Percentiles rank a stretch among this genome's conserved stretches.
Conservation (phyloP, 1,139 yeast species). For the Nakaseomyces uthaithaninus region DNA sequence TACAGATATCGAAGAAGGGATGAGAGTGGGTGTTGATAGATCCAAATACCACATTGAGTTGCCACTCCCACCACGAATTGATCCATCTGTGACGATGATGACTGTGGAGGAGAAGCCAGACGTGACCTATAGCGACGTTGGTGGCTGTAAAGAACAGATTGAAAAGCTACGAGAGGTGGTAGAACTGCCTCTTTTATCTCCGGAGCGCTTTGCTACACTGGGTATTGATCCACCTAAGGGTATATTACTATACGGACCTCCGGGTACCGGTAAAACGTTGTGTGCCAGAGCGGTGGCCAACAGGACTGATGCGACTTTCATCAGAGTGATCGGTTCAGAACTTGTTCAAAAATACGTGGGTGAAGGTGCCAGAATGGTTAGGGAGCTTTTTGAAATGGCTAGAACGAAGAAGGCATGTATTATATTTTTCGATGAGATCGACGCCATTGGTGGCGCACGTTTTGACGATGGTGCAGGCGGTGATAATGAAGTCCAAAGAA, state of each 20-base stretch:
- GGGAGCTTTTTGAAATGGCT: constrained; percentile 97
- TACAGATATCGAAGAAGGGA: constrained; percentile 97
- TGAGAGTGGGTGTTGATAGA: constrained; percentile 98
- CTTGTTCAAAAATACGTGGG: constrained; percentile 97
- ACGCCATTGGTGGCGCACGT: constrained; percentile 98
- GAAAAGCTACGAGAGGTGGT: constrained; percentile 96
- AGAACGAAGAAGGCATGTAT: constrained; percentile 96
- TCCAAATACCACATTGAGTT: constrained; percentile 93
- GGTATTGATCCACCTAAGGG: constrained; percentile 99
- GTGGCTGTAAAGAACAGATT: constrained; percentile 96
- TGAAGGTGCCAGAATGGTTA: constrained; percentile 98
- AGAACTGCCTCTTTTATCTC: constrained; percentile 86
- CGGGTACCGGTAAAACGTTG: constrained; percentile 96
- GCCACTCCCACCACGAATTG: constrained; percentile 95
- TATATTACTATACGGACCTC: constrained; percentile 90
- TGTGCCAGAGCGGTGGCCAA: constrained; percentile 99
- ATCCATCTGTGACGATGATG: constrained; percentile 99
- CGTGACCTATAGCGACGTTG: constrained; percentile 84
- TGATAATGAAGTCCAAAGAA: constrained; percentile 96
- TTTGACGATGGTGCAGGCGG: constrained; percentile 99
- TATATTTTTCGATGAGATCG: constrained; percentile 87
- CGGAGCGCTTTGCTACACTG: constrained; percentile 89
- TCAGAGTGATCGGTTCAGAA: constrained; percentile 96
- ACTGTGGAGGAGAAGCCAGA: constrained; percentile 98
- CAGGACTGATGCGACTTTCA: constrained; percentile 96